Evolutionary conservation across 495 filamentous ascomycete genomes (phyloP), one percentile per base, ranked within the genome.

Genomic region (Aspergillus baeticus): DNA sequence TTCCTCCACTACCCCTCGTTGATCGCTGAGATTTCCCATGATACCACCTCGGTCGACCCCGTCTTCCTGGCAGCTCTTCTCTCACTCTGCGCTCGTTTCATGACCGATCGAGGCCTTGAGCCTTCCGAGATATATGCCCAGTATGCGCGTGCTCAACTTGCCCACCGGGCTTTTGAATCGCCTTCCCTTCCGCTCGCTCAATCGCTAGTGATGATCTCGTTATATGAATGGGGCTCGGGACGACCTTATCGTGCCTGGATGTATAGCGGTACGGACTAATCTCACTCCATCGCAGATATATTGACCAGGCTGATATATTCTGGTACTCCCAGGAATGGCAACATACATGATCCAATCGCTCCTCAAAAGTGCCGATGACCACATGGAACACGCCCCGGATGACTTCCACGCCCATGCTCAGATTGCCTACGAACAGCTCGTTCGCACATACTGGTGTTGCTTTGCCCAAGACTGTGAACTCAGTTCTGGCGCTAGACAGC

Each of bases 281-380:
- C 6, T 43, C 41, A 29, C 45, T 6, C 33, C 20, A 6, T 21
- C 18, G 21, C 4, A 29, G 26, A 29, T 29, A 29, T 29, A 8
- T 29, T 3, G 8, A 29, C 26, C 26, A 29, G 26, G 8, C 13
- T 38, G 14, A 21, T 18, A 37, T 14, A 39, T 10, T 38, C 21
- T 35, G n/a, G 1, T 14, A 14, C 18, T 2, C 14, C n/a, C 41
- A 76, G 73, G 74, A 22, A 77, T 77, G 74, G 74, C 74, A 5
- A 77, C 72, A 0, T 77, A 77, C 31, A 77, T 77, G 74, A 73
- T 77, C 15, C 74, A 77, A 45, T 75, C 74, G 8, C 64, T 77
- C 20, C 59, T 77, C 15, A 75, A 74, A 49, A 77, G 67, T 46
- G 66, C 74, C 26, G 74, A 77, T 46, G 74, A 77, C 33, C 73